These are phyloP conservation scores for Trichoderma afroharzianum DNA, from an alignment of 2,329 filamentous ascomycete genomes.

Conservation along the genomic window DNA sequence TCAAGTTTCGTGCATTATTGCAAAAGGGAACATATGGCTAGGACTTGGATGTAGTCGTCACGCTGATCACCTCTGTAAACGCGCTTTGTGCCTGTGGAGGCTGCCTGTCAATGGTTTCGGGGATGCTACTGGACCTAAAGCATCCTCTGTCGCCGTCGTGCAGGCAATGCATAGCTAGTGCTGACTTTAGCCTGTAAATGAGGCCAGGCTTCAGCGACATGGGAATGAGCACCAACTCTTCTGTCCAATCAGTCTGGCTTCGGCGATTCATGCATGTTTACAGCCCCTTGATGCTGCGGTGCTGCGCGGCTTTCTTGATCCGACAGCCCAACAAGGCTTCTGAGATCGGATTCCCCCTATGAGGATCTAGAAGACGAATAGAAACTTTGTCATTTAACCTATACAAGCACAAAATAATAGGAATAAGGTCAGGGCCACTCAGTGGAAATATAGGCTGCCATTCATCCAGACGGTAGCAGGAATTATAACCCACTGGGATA, in stretches of 20 bases:
- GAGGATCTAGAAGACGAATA: not conserved
- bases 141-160: not conserved
- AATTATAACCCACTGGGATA: no score
- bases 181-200: not conserved
- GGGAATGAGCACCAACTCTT: not conserved
- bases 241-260: not conserved
- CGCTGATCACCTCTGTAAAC: not conserved
- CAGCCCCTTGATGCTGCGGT: not conserved
- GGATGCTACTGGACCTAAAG: not conserved
- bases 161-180: not conserved
- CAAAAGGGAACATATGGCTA: no score
- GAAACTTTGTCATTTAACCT: not conserved
- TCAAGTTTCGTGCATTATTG: not conserved
- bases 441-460: no score
- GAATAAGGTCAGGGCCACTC: no score
- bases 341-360: not conserved
- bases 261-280: not conserved
- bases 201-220: not conserved
- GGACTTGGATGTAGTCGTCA: no score
- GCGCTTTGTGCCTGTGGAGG: not conserved
- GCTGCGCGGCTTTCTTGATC: not conserved
- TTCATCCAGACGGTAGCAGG: no score
- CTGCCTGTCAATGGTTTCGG: not conserved
- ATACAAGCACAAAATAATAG: not conserved
- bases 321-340: not conserved